Evolutionary conservation across 129 eudicot genomes (phyloP).

Genomic region (Helianthus tuberosus): DNA sequence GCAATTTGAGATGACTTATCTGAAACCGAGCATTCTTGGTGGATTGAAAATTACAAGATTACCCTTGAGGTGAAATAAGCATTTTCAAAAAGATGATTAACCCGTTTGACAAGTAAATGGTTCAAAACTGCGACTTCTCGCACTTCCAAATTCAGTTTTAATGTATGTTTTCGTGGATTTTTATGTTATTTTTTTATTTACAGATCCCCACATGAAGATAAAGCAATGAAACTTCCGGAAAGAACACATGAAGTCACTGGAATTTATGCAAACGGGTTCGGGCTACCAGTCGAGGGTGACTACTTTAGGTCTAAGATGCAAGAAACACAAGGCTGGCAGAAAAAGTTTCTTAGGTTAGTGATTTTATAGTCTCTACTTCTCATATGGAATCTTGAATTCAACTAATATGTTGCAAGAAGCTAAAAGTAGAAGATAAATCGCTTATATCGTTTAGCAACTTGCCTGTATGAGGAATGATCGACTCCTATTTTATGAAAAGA

Average conservation of each 20-base stretch:
- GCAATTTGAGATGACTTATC: too few species aligned
- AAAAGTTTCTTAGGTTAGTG: slow-evolving; percentile 66
- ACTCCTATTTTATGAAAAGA: too few species aligned
- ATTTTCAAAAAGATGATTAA: too few species aligned
- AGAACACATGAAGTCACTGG: slow-evolving; percentile 75
- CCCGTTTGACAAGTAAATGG: slow-evolving; percentile 1
- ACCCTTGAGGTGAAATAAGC: too few species aligned
- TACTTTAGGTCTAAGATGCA: slow-evolving; percentile 96
- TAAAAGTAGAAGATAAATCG: not conserved
- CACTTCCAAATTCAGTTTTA: not conserved
- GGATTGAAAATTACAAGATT: too few species aligned
- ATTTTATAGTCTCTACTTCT: not conserved
- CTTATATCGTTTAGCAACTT: too few species aligned
- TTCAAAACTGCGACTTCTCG: not conserved
- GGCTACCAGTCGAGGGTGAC: slow-evolving; percentile 58
- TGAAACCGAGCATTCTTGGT: too few species aligned
- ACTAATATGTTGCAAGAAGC: not conserved
- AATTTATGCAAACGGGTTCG: slow-evolving; percentile 62
- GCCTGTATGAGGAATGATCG: too few species aligned
- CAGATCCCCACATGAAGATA: slow-evolving; percentile 70
- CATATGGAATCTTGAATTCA: not conserved
- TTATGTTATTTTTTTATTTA: not conserved
- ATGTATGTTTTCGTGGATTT: not conserved
- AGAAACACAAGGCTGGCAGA: slow-evolving; percentile 79
- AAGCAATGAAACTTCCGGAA: slow-evolving; percentile 65